A percentile compares a stretch with the other conserved stretches of the same genome.
phyloP scores from a whole-genome alignment of 2,329 filamentous ascomycete species.

The Botrytis porri region DNA sequence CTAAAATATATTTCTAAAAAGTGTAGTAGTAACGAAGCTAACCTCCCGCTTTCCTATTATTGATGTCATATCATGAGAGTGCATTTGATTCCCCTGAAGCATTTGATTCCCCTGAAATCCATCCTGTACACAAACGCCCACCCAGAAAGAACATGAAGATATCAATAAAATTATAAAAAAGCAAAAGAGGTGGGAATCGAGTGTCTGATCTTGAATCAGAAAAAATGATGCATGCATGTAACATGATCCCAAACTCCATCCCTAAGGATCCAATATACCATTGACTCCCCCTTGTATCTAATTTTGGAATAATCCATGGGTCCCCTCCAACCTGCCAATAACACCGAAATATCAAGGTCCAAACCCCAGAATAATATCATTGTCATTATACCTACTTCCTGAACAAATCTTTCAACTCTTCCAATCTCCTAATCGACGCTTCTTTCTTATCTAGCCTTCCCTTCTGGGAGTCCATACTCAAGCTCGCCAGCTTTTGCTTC shows the following conservation, averaged over 20 bases:
- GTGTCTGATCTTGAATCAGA: not conserved
- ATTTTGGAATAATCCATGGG: not conserved
- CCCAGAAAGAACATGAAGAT: not conserved
- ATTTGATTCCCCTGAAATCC: not conserved
- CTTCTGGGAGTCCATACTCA: constrained; percentile 68
- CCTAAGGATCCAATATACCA: not conserved
- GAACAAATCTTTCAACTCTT: constrained; percentile 59
- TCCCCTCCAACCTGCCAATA: not conserved
- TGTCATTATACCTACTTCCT: constrained; percentile 28
- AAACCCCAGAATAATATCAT: not conserved
- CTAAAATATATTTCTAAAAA: not conserved
- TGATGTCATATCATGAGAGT: not conserved
- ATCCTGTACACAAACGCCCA: not conserved
- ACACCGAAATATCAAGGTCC: not conserved
- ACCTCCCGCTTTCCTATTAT: not conserved
- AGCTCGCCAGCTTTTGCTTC: constrained; percentile 85
- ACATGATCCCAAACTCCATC: constrained; percentile 1
- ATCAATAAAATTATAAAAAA: not conserved
- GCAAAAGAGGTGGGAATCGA: constrained; percentile 1
- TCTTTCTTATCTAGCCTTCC: constrained; percentile 38
- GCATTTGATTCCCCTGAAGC: not conserved
- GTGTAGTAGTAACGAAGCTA: not conserved
- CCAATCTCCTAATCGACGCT: constrained; percentile 44
- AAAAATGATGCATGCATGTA: not conserved
- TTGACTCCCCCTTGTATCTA: not conserved